Conservation (phyloP, 345 rosid species). For the Dimocarpus longan region DNA sequence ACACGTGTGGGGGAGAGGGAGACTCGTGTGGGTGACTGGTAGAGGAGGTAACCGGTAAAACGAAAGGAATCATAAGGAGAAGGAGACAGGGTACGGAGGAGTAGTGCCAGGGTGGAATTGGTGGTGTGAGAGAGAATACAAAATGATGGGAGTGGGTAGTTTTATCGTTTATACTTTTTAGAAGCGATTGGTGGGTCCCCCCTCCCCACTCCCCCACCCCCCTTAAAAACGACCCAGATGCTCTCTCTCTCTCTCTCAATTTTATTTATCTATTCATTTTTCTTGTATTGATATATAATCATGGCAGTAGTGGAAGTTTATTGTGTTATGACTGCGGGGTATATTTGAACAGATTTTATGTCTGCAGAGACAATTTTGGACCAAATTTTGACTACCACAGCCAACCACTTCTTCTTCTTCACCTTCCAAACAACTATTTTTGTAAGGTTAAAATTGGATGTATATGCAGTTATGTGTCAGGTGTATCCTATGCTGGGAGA, state of each 20-base stretch:
- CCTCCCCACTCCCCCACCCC: background rate
- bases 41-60: slow-evolving; percentile 47
- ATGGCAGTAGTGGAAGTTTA: too few relatives aligned
- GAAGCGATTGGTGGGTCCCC: slow-evolving; percentile 30
- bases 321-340: too few relatives aligned
- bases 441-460: too few relatives aligned
- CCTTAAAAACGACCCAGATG: slow-evolving; percentile 33
- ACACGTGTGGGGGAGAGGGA: slow-evolving; percentile 26
- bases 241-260: background rate
- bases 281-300: too few relatives aligned
- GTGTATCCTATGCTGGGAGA: too few relatives aligned
- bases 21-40: slow-evolving; percentile 65
- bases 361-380: too few relatives aligned
- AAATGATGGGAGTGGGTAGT: slow-evolving; percentile 49
- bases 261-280: too few relatives aligned
- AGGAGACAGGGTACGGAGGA: slow-evolving; percentile 38
- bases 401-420: too few relatives aligned
- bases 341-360: too few relatives aligned
- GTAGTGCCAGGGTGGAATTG: slow-evolving; percentile 50
- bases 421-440: too few relatives aligned
- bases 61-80: slow-evolving; percentile 18
- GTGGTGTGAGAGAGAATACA: slow-evolving; percentile 24
- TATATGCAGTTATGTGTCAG: too few relatives aligned
- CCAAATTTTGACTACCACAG: too few relatives aligned
- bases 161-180: slow-evolving; percentile 40